Percentiles rank a stretch among this genome's conserved stretches.
phyloP scores from a whole-genome alignment of 1,139 yeast genomes.

The Saccharomyces hybrid region DNA sequence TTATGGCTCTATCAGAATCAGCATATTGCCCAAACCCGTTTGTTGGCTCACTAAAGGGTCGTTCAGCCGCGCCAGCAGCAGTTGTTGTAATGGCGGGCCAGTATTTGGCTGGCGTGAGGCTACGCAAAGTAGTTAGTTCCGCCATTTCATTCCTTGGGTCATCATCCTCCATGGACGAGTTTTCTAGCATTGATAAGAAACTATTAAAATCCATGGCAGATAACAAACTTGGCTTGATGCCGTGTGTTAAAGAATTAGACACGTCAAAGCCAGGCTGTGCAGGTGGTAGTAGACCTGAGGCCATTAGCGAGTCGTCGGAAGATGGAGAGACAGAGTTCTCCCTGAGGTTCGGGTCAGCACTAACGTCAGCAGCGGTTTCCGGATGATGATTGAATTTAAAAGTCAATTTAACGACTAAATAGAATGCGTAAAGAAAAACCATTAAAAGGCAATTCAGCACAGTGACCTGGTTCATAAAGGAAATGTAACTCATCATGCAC shows the following conservation, averaged over 20 bases:
- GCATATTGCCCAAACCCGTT: background rate
- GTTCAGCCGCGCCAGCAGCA: constrained; percentile 1
- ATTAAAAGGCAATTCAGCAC: constrained; percentile 23
- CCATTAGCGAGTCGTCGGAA: background rate
- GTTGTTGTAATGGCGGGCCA: background rate
- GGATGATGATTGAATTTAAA: background rate
- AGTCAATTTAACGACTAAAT: constrained; percentile 18
- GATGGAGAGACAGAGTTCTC: background rate
- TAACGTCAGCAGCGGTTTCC: background rate
- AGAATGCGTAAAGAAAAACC: constrained; percentile 21
- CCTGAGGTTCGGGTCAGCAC: background rate
- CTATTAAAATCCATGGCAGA: constrained; percentile 28
- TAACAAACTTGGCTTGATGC: constrained; percentile 26
- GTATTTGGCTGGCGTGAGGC: background rate
- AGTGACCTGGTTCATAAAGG: constrained; percentile 20
- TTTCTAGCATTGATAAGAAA: constrained; percentile 22
- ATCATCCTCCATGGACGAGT: constrained; percentile 9
- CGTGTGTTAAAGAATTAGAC: constrained; percentile 8
- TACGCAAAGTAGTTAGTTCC: constrained; percentile 5
- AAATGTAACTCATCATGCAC: constrained; percentile 20
- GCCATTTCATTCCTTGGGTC: constrained; percentile 2
- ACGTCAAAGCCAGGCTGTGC: constrained; percentile 1
- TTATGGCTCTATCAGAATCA: constrained; percentile 2
- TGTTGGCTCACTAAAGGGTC: constrained; percentile 21
- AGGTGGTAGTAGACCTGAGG: background rate